phyloP scores from a whole-genome alignment of 2,329 filamentous ascomycete species.

The Fusarium foetens region DNA sequence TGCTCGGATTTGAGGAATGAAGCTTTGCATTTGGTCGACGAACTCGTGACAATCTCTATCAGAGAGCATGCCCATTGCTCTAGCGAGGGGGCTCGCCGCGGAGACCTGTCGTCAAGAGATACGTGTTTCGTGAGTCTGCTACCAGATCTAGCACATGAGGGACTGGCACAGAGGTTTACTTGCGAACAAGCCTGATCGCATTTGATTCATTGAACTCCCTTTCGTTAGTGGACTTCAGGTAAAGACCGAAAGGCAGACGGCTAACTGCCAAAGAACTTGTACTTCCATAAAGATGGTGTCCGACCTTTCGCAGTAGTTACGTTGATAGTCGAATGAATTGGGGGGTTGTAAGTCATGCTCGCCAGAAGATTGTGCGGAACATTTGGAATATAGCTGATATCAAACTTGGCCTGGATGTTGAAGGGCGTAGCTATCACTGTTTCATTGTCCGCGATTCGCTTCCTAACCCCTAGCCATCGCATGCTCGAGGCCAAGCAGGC shows the following conservation, averaged over 20 bases:
- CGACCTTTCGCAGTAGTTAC: neutral
- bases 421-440: neutral
- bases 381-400: accelerated
- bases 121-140: conserved; percentile 29
- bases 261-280: conserved; percentile 15
- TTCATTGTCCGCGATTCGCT: neutral
- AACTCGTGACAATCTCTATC: conserved; percentile 35
- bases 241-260: conserved; percentile 48
- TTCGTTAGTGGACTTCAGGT: conserved; percentile 39
- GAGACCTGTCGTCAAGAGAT: conserved; percentile 10
- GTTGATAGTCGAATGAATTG: neutral
- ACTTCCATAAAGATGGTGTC: too few species aligned
- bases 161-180: conserved; percentile 43
- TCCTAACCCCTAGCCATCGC: neutral
- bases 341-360: neutral
- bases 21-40: conserved; percentile 38
- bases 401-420: neutral
- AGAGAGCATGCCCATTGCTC: conserved; percentile 41
- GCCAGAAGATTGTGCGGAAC: neutral
- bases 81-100: neutral
- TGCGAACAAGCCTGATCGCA: conserved; percentile 40
- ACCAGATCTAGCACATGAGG: conserved; percentile 44
- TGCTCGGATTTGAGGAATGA: conserved; percentile 42
- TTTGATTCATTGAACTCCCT: conserved; percentile 44
- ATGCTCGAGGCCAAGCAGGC: neutral